phyloP scores from a whole-genome alignment of 306 rosid genomes.

The Cucurbita maxima region DNA sequence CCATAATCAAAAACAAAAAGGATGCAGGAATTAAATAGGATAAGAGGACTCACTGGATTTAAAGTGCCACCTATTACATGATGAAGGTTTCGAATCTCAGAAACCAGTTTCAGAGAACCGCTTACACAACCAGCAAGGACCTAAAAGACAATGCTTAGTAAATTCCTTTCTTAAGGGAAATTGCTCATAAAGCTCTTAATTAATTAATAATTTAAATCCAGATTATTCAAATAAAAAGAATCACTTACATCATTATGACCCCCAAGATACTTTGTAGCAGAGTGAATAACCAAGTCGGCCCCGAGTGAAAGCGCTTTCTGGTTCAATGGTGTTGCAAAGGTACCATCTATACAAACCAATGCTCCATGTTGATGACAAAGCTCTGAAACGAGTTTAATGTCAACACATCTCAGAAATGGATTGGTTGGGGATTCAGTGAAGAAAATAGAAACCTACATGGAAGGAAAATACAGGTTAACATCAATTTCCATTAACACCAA shows the following conservation, averaged over 20 bases:
- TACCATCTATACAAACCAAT: constrained; percentile 84
- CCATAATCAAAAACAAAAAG: neutral
- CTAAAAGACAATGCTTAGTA: constrained; percentile 21
- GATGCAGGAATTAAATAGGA: neutral
- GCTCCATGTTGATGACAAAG: constrained; percentile 76
- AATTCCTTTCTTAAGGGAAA: neutral
- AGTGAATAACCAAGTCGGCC: constrained; percentile 79
- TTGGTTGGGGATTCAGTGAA: constrained; percentile 96
- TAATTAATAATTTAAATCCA: neutral
- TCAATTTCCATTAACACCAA: neutral
- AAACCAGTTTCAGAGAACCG: constrained; percentile 54
- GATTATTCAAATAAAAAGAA: neutral
- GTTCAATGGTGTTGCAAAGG: constrained; percentile 92
- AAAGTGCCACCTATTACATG: constrained; percentile 81
- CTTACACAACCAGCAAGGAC: constrained; percentile 83
- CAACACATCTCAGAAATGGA: constrained; percentile 92
- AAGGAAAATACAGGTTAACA: neutral
- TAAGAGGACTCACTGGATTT: constrained; percentile 57
- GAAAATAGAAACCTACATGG: constrained; percentile 72
- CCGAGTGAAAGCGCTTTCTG: constrained; percentile 88
- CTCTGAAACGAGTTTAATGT: constrained; percentile 78
- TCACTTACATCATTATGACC: constrained; percentile 90
- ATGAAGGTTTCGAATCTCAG: constrained; percentile 68
- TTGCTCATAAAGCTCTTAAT: neutral
- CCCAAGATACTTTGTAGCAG: constrained; percentile 74